phyloP scores from a whole-genome alignment of 305 asterid genomes.

The Fraxinus velutina region DNA sequence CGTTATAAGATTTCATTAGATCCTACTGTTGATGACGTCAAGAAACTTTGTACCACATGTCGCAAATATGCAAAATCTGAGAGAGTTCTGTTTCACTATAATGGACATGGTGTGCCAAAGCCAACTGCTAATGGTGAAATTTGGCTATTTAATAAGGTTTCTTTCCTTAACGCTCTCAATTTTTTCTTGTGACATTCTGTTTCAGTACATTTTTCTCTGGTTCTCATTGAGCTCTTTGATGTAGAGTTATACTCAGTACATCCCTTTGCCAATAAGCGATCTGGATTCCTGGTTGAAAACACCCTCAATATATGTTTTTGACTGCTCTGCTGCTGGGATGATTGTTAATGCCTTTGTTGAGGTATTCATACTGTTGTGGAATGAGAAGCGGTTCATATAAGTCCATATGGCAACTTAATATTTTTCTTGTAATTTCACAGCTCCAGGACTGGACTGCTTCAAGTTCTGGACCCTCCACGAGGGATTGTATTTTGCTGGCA shows the following conservation, averaged over 20 bases:
- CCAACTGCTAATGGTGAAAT: slow-evolving; percentile 97
- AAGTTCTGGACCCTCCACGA: slow-evolving; percentile 54
- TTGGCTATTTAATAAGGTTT: slow-evolving; percentile 94
- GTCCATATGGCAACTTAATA: slow-evolving; percentile 11
- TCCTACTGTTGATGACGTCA: slow-evolving; percentile 93
- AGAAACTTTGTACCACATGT: slow-evolving; percentile 86
- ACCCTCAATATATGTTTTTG: slow-evolving; percentile 95
- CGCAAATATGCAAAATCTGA: slow-evolving; percentile 94
- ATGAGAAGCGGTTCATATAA: neutral
- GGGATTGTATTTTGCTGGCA: slow-evolving; percentile 94
- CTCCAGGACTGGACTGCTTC: slow-evolving; percentile 74
- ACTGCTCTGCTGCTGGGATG: slow-evolving; percentile 98
- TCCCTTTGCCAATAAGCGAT: slow-evolving; percentile 81
- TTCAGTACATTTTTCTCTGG: slow-evolving; percentile 2
- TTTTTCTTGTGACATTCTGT: slow-evolving; percentile 2
- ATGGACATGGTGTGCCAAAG: slow-evolving; percentile 99
- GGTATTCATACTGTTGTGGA: slow-evolving; percentile 34
- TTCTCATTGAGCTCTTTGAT: slow-evolving; percentile 33
- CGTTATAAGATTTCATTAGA: slow-evolving; percentile 81
- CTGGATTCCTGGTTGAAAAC: slow-evolving; percentile 97
- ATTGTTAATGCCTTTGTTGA: slow-evolving; percentile 83
- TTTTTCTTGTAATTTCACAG: slow-evolving; percentile 37
- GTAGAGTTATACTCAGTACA: slow-evolving; percentile 94
- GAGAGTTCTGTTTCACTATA: slow-evolving; percentile 94
- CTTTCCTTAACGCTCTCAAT: slow-evolving; percentile 11